Evolutionary conservation across 257 asterid species (phyloP).

Genomic region (Salvia miltiorrhiza): DNA sequence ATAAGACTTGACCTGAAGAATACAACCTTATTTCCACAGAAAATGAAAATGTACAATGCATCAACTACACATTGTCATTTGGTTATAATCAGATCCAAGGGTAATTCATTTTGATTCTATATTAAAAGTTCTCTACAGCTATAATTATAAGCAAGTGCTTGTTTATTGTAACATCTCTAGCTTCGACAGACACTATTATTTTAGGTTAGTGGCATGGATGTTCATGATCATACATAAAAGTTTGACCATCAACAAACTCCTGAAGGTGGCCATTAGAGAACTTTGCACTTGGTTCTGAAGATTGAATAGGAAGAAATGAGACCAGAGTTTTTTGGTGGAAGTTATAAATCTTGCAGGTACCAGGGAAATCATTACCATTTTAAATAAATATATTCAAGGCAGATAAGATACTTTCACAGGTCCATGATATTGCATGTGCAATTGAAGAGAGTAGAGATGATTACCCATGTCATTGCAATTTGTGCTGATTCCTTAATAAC

Average conservation of each 20-base stretch:
- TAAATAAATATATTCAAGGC: background rate
- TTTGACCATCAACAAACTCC: constrained; percentile 2
- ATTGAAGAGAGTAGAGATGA: constrained; percentile 4
- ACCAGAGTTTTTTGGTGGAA: constrained; percentile 7
- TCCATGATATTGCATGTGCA: constrained; percentile 6
- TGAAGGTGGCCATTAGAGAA: constrained; percentile 9
- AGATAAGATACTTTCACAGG: background rate
- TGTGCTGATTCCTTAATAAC: constrained; percentile 98
- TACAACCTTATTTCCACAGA: constrained; percentile 3
- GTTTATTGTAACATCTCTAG: constrained; percentile 1
- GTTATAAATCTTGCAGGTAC: constrained; percentile 8
- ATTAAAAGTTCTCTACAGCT: background rate
- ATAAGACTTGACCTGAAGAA: background rate
- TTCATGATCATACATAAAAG: constrained; percentile 3
- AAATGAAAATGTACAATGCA: constrained; percentile 14
- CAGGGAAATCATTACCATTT: constrained; percentile 6
- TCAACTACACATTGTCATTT: background rate
- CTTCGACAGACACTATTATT: constrained; percentile 3
- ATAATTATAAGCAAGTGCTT: background rate
- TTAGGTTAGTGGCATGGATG: background rate
- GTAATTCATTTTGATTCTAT: background rate
- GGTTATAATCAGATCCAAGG: constrained; percentile 3
- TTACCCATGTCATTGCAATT: constrained; percentile 99
- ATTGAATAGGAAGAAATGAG: background rate
- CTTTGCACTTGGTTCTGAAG: background rate